Conservation (phyloP, 495 filamentous ascomycete species). For the Lentithecium fluviatile region DNA sequence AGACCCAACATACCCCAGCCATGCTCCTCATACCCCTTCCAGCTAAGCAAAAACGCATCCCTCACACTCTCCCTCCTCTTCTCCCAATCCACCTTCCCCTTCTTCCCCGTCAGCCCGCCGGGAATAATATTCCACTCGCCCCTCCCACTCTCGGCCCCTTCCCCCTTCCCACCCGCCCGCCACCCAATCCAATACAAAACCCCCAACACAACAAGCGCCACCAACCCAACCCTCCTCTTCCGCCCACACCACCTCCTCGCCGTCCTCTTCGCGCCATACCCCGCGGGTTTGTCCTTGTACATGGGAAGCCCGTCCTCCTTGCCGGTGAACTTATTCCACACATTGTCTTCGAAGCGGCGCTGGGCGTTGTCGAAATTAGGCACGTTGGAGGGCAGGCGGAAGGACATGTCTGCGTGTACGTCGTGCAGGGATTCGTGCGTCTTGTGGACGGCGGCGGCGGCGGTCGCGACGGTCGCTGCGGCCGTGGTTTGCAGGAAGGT, state of each 20-base stretch:
- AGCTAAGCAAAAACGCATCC: slow-evolving; percentile 84
- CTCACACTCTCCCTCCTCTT: slow-evolving; percentile 79
- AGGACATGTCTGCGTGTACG: slow-evolving; percentile 57
- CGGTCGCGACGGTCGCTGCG: slow-evolving; percentile 44
- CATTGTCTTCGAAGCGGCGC: slow-evolving; percentile 64
- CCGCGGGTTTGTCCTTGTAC: slow-evolving; percentile 98
- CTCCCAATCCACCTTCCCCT: slow-evolving; percentile 60
- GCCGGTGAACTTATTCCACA: slow-evolving; percentile 39
- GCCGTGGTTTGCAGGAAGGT: slow-evolving; percentile 36
- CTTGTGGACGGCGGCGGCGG: slow-evolving; percentile 43
- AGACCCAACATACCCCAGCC: slow-evolving; percentile 74
- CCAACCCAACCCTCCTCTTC: slow-evolving; percentile 54
- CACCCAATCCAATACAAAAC: slow-evolving; percentile 59
- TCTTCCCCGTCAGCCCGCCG: slow-evolving; percentile 13
- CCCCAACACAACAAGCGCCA: slow-evolving; percentile 52
- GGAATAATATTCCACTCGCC: slow-evolving; percentile 1
- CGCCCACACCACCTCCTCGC: slow-evolving; percentile 44
- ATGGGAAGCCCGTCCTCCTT: slow-evolving; percentile 71
- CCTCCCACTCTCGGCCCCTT: not conserved
- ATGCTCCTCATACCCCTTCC: slow-evolving; percentile 87
- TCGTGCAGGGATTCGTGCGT: slow-evolving; percentile 41
- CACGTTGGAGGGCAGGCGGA: slow-evolving; percentile 63
- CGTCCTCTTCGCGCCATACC: slow-evolving; percentile 57
- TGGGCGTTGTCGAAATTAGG: slow-evolving; percentile 70
- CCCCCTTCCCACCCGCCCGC: slow-evolving; percentile 4